These are phyloP conservation scores for Umbelopsis sp. DNA, from an alignment of 192 early-diverging fungal species.

Conservation along the genomic window DNA sequence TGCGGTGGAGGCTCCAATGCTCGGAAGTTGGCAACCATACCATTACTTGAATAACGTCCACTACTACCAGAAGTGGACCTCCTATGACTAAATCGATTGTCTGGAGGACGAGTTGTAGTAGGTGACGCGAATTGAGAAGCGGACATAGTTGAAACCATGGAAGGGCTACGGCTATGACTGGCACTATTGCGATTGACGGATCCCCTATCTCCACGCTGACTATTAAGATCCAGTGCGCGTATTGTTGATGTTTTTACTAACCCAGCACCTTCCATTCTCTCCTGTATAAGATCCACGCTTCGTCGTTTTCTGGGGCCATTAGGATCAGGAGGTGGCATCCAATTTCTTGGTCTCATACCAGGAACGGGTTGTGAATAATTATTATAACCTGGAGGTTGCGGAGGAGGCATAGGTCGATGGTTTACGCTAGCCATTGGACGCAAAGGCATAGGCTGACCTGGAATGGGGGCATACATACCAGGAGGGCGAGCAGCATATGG, in stretches of 20 bases:
- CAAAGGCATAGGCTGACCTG: background rate
- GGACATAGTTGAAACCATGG: background rate
- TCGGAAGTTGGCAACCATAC: slow-evolving; percentile 35
- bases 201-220: slow-evolving; percentile 10
- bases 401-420: slow-evolving; percentile 12
- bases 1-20: slow-evolving; percentile 35
- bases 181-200: background rate
- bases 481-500: background rate
- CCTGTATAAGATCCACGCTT: background rate
- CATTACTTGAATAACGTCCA: slow-evolving; percentile 26
- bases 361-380: background rate
- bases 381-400: background rate
- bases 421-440: background rate
- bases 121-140: background rate
- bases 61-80: slow-evolving; percentile 12
- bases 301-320: background rate
- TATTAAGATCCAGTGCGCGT: background rate
- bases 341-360: slow-evolving; percentile 5
- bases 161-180: background rate
- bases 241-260: background rate
- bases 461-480: background rate
- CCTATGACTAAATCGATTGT: background rate
- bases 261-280: slow-evolving; percentile 2
- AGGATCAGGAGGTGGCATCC: slow-evolving; percentile 1
- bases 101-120: background rate